phyloP scores from a whole-genome alignment of 2,329 filamentous ascomycete genomes.

The Trichoderma guizhouense region DNA sequence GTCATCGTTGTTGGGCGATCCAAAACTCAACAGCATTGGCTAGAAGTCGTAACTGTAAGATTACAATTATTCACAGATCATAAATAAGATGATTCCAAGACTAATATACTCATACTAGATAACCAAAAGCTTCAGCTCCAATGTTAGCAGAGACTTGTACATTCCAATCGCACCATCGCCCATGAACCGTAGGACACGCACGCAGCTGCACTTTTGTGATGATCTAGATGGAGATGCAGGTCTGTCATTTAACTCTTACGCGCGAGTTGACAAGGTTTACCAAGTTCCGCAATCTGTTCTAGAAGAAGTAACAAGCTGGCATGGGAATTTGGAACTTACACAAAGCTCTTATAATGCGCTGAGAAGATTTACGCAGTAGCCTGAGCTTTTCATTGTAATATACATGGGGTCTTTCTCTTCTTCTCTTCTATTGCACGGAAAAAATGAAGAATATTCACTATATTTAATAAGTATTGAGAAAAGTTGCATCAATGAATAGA shows the following conservation, averaged over 20 bases:
- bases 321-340: not conserved
- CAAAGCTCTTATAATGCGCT: not conserved
- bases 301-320: not conserved
- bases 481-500: not conserved
- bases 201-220: not conserved
- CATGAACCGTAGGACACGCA: not conserved
- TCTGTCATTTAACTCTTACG: not conserved
- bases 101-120: not conserved
- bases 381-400: no score
- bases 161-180: not conserved
- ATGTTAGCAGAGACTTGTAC: not conserved
- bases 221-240: not conserved
- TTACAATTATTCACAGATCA: no score
- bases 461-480: no score
- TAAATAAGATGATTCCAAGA: no score
- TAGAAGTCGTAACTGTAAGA: no score
- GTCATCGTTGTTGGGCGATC: no score
- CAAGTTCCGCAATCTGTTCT: not conserved
- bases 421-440: no score
- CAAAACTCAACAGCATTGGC: no score
- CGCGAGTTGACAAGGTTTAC: not conserved
- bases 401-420: no score
- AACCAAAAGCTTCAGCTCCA: not conserved
- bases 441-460: no score
- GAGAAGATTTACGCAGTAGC: no score